Base-by-base conservation (phyloP, 2,329 filamentous ascomycete species). In the Anthostomella pinea region DNA sequence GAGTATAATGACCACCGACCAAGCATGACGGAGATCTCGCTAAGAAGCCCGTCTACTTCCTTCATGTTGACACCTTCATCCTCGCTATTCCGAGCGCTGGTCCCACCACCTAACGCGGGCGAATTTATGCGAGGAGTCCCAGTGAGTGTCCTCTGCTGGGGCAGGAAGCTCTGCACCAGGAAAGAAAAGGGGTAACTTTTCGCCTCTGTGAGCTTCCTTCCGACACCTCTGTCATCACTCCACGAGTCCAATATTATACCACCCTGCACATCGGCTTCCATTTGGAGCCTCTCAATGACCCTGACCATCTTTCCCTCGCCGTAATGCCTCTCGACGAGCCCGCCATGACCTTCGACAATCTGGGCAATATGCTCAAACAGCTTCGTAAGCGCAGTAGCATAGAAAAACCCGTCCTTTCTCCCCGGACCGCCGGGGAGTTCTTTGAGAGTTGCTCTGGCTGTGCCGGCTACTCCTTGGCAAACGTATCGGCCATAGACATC, bases 151-250 rank as follows among this genome's bases (percentile, higher is more conserved):
- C 83, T 83, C 39, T 87, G 83, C 19, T 77, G 71, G 0, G 87
- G 81, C 30, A 95, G 62, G 59, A 95, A 96, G 66, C 90, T 96
- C 64, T 96, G 90, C 0, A 97, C 90, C 28, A 98, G 69, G 58
- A 98, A 98, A 0, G 90, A 95, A 62, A 95, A 98, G 1, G 93
- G 90, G 58, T 98, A 98, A 37, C 90, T 95, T 67, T 94, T 97
- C 62, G 95, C 87, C 56, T 98, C 93, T 3, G 87, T 97, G 43
- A 98, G 70, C 57, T 85, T 87, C 52, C 91, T 79, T 57, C 91
- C 86, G 30, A 98, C 79, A 41, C 72, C 77, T 41, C 89, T 78
- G 57, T 97, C 91, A 48, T 98, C 93, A 37, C 82, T 83, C 89
- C 93, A 98, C 1, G 90, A 93, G 59, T 98, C 93, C 34, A 98